Evolutionary conservation across 306 rosid genomes (phyloP), one percentile per base, ranked within the genome.

Genomic region (Trifolium subterraneum): DNA sequence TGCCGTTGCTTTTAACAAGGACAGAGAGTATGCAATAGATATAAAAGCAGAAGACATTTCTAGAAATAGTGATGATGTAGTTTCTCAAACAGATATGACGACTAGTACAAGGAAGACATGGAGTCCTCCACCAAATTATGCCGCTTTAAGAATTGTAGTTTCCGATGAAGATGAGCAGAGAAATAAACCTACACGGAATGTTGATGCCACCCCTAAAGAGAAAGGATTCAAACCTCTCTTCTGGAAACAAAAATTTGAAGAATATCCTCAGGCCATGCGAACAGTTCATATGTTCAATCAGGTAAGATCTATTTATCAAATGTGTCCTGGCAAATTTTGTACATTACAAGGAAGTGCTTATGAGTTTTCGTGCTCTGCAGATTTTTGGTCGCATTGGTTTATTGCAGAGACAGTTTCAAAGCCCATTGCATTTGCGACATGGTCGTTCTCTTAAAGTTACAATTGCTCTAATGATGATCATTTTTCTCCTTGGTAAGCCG

Each of bases 181-280:
- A 78, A 81, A 78, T 81, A 70, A 78, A 47, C 54, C 35, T 52
- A 42, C 48, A 63, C 64, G 67, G 29, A 31, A 72, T 10, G 55
- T 80, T 62, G 90, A 89, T 73, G 85, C 82, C 75, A 85, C 94
- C 22, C 96, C 97, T 33, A 94, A 94, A 88, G 98, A 83, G 66
- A 90, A 84, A 78, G 95, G 95, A 15, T 84, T 81, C 75, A 91
- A 79, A 85, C 78, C 85, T 54, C 65, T 79, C 77, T 85, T 87
- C 58, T 86, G 96, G 97, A 91, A 82, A 82, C 92, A 84, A 84
- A 84, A 73, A 58, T 81, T 56, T 23, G 86, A 84, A 69, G 94
- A 86, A 71, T 79, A 88, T 87, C 86, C 85, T 74, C 90, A 71
- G 61, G 87, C 77, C 64, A 83, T 81, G 79, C 81, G 81, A 50